Percentiles rank a stretch among this genome's conserved stretches.
phyloP scores from a whole-genome alignment of 352 stramenopile species.

The Pythium phragmiticola region DNA sequence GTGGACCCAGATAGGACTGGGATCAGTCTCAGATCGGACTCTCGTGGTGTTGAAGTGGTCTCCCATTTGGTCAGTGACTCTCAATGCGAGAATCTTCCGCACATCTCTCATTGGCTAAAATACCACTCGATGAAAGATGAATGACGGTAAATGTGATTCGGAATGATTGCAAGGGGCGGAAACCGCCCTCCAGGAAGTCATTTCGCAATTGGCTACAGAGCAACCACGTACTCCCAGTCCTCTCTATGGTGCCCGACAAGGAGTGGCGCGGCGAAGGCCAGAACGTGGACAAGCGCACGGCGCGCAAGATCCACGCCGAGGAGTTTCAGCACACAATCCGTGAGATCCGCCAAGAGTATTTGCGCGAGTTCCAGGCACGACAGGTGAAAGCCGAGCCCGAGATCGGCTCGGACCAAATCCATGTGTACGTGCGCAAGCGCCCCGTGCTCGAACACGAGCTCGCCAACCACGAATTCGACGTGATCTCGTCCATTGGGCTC shows the following conservation, averaged over 20 bases:
- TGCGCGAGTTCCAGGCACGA: constrained; percentile 32
- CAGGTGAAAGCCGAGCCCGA: constrained; percentile 20
- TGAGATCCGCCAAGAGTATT: constrained; percentile 43
- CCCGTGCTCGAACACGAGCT: constrained; percentile 86
- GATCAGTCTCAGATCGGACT: neutral
- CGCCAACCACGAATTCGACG: constrained; percentile 85
- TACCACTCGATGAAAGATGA: too few species aligned
- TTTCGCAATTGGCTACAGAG: neutral
- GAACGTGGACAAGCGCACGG: constrained; percentile 81
- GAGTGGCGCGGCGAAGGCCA: constrained; percentile 59
- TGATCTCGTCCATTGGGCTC: constrained; percentile 66
- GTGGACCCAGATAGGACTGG: neutral
- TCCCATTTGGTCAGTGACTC: neutral
- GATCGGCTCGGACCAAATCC: constrained; percentile 42
- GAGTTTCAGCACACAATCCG: constrained; percentile 52
- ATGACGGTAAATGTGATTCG: neutral
- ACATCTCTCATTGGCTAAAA: too few species aligned
- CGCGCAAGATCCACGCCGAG: constrained; percentile 58
- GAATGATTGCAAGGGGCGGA: too few species aligned
- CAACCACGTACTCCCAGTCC: neutral
- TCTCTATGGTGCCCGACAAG: constrained; percentile 58
- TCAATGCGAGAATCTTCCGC: neutral
- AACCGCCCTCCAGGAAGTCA: neutral
- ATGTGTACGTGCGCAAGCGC: constrained; percentile 87
- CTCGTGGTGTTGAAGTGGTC: too few species aligned